Conservation (phyloP, 2,329 filamentous ascomycete genomes). For the Chlorencoelia australis region DNA sequence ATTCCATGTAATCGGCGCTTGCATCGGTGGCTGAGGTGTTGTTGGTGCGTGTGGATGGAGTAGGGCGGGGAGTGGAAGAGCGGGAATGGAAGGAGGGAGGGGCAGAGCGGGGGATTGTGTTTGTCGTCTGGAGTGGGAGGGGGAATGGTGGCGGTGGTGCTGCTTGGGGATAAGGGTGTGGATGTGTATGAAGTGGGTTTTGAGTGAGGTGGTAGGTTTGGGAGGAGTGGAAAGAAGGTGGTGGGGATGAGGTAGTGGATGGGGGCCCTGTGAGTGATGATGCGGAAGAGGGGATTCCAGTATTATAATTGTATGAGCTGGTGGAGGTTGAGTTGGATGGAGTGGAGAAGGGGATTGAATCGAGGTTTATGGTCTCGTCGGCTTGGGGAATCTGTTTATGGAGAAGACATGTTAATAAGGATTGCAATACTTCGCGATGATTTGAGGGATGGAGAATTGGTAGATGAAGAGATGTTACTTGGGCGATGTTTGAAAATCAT, state of each 20-base stretch:
- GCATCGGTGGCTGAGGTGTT: constrained; percentile 3
- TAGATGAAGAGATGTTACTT: no score
- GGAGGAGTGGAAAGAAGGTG: constrained; percentile 17
- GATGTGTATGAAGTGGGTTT: background rate
- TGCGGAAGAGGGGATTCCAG: constrained; percentile 14
- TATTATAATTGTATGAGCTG: constrained; percentile 20
- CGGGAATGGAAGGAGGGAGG: constrained; percentile 6
- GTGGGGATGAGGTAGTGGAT: constrained; percentile 17
- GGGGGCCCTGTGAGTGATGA: constrained; percentile 9
- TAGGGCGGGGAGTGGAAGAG: constrained; percentile 6
- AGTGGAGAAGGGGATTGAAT: constrained; percentile 14
- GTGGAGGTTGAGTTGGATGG: constrained; percentile 11
- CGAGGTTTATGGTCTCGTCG: constrained; percentile 14
- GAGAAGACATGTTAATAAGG: background rate
- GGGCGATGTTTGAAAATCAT: no score
- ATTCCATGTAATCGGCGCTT: constrained; percentile 8
- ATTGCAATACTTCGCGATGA: no score
- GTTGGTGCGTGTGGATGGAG: constrained; percentile 11
- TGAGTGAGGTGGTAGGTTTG: background rate
- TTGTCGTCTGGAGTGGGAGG: no score
- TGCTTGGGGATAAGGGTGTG: constrained; percentile 9
- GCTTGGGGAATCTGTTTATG: constrained; percentile 17
- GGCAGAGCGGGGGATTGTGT: constrained; percentile 13
- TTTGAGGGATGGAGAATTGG: no score
- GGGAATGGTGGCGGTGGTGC: no score